Evolutionary conservation across 768 basidiomycete species (phyloP), one percentile per base, ranked within the genome.

Genomic region (Botryobasidium botryosum): DNA sequence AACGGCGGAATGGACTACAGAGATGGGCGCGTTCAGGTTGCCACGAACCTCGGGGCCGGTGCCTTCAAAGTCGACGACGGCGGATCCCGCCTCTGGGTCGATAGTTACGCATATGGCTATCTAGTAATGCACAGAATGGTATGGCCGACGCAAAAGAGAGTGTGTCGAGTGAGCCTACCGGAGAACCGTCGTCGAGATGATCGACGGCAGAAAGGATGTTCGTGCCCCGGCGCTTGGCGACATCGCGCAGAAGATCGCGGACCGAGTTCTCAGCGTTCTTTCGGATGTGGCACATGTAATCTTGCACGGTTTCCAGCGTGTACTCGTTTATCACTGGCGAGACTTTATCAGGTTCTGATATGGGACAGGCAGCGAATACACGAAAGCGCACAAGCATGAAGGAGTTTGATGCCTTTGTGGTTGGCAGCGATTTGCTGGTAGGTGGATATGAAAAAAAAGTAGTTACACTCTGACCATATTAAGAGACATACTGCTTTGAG

Each of bases 221-320:
- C 27, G 67, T 67, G 3, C 83, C 82, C 4, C 71, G 68, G 23
- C 75, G 75, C 56, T 72, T 72, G 27, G 67, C 82, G 5, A 86
- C 82, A 41, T 79, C 72, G 37, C 71, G 70, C 43, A 97, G 68
- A 21, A 97, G 69, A 52, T 75, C 75, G 42, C 91, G 72, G 3
- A 97, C 91, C 10, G 81, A 85, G 48, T 60, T 65, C 59, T 94
- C 91, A 38, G 91, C 91, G 53, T 92, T 97, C 27, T 68, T 62
- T 24, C 83, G 78, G 58, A 92, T 94, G 59, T 87, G 78, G 49
- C 73, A 71, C 88, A 92, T 92, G 60, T 92, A 92, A 55, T 83
- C 76, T 56, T 92, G 90, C 3, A 97, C 91, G 0, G 77, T 87
- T 47, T 73, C 62, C 33, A 94, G 68, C 5, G 77, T 72, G 53